These are phyloP conservation scores for Blastobotrys arbuscula DNA, from an alignment of 1,139 yeast species.

Conservation along the genomic window DNA sequence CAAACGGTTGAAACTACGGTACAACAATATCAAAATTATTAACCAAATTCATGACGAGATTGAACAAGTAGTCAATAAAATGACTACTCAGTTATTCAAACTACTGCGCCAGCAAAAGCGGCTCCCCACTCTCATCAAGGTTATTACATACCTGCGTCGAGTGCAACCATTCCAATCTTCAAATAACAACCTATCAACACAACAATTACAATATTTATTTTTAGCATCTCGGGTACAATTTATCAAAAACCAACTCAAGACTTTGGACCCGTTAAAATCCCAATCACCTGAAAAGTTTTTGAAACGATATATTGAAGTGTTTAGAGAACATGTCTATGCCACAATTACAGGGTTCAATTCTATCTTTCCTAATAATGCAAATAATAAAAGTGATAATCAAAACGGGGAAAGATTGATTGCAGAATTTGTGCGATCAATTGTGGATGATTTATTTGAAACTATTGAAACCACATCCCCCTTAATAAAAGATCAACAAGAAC, in stretches of 20 bases:
- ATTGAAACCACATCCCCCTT: constrained; percentile 37
- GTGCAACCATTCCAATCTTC: constrained; percentile 29
- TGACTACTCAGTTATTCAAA: constrained; percentile 54
- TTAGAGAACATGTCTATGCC: constrained; percentile 75
- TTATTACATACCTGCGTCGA: constrained; percentile 67
- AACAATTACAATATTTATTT: constrained; percentile 32
- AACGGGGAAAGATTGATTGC: constrained; percentile 35
- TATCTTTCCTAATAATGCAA: constrained; percentile 42
- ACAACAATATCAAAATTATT: constrained; percentile 56
- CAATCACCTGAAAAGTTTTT: constrained; percentile 55
- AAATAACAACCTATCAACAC: constrained; percentile 14
- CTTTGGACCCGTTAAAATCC: constrained; percentile 49
- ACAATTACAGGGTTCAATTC: constrained; percentile 63
- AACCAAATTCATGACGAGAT: constrained; percentile 41
- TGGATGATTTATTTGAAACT: constrained; percentile 33
- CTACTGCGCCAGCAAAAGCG: constrained; percentile 70
- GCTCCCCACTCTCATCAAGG: constrained; percentile 71
- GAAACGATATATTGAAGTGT: constrained; percentile 73
- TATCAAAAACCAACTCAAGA: constrained; percentile 42
- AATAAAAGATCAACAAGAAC: constrained; percentile 41
- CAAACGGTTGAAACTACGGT: constrained; percentile 60
- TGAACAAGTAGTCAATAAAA: constrained; percentile 34
- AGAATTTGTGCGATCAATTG: constrained; percentile 40
- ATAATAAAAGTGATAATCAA: constrained; percentile 1
- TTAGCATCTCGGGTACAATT: constrained; percentile 34